Base-by-base conservation (phyloP, 805 yeast genomes). In the Torulaspora delbrueckii region DNA sequence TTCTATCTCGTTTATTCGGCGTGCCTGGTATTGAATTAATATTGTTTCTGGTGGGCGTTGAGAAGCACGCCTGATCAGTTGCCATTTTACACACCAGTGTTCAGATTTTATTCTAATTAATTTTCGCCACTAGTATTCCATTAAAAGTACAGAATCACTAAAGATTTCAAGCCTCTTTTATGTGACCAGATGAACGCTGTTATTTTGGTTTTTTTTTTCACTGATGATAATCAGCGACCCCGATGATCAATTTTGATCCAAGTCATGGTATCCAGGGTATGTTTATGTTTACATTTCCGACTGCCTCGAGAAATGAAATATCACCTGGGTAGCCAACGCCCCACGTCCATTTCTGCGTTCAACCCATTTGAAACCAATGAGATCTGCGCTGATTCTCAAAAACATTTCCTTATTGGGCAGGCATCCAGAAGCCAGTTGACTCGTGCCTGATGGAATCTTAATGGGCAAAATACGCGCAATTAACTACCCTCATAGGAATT, bases 1-100 rank as follows among this genome's bases (percentile, higher is more conserved):
- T 37, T 33, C 45, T 35, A 8, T 26, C 34, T 32, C 40, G 43
- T 27, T 48, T 48, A 3, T 30, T 32, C n/a, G 52, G 52, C 12
- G 52, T 42, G 26, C 23, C 38, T 8, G 52, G 52, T 13, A 35
- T 19, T 9, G 43, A 12, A 10, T 27, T 32, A 9, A 35, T 31
- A 32, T 25, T 37, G 14, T 33, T 35, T 22, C 44, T 48, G 16
- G 44, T 42, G 14, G 52, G 52, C 8, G 52, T 48, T 8, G 47
- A 48, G 5, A 48, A 22, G 9, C 22, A 30, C 25, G 33, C 23
- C 9, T 37, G 31, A 28, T 42, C 39, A 8, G 37, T 12, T 35
- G 32, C 28, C 36, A 18, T 32, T 37, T 35, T 26, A 19, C 22
- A 13, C n/a, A 22, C 8, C 23, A 28, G 37, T 26, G 4, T 35